Base-by-base conservation (phyloP, 2,329 filamentous ascomycete genomes). In the Nemania sp. region DNA sequence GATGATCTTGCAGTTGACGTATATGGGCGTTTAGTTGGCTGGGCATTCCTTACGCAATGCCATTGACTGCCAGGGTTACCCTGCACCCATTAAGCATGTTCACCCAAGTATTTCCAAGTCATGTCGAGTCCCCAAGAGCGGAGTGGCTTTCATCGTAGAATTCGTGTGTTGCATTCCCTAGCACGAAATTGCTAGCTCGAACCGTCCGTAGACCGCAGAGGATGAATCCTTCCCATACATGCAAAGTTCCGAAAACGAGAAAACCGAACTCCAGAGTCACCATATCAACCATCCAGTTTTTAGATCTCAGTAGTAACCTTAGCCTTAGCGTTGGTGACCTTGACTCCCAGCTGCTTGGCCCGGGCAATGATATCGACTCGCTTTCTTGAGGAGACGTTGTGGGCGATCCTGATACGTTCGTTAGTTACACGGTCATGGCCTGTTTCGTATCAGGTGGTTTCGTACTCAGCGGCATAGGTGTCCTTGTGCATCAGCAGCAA, bases 401-500 rank as follows among this genome's bases (percentile, higher is more conserved):
- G 92, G 79, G 90, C 91, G 80, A 99, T 99, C 88, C 93, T 97
- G 73, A 48, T 35, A n/a, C 55, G 72, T 66, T n/a, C n/a, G 67
- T 82, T 76, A 83, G 80, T 60, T 48, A 43, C 11, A 48, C 7
- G 18, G n/a, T 17, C 15, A 46, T 13, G 2, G 18, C 10, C 21
- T 6, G 42, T 49, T 43, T 42, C 21, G 21, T 47, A 59, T 53
- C 46, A 18, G 25, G 18, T 29, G 15, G 18, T 59, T 39, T 87
- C 92, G 75, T 92, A 97, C 93, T 99, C 95, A 79, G 95, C 95
- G 79, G 95, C 95, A 83, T 91, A 97, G 81, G 92, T 96, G 80
- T 90, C 90, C 91, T 98, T 98, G 90, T 99, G 95, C 95, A 99
- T 99, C 75, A 99, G 87, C 77, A 99, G 89, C 68, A 99, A 90